Base-by-base conservation (phyloP, 192 early-diverging fungal genomes). In the Phycomyces nitens region DNA sequence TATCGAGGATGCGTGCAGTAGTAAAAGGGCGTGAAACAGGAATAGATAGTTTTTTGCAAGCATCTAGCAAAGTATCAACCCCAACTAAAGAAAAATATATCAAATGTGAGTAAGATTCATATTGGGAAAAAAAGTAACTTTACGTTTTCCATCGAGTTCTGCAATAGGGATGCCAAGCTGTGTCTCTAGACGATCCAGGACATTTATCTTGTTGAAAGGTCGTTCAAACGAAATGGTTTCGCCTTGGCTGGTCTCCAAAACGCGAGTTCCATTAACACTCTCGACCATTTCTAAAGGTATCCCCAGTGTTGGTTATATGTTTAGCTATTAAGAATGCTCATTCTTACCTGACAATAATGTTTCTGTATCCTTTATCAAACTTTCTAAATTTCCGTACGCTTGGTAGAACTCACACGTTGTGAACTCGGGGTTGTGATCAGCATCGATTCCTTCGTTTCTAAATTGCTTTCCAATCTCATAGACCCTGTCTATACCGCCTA, bases 401-500 rank as follows among this genome's bases (percentile, higher is more conserved):
- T 89, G 79, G 71, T 95, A 95, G 64, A 93, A 88, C 67, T 95
- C 93, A 60, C 90, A 91, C 5, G 92, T 94, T 24, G 92, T 92
- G 62, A 95, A 95, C 70, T 94, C 93, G 21, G 93, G 93, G 63
- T 91, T 93, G 66, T 95, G 93, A 55, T 88, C 85, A 18, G 85
- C 84, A 72, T 95, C 93, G 39, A 95, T 85, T 16, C 90, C 91
- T 77, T 95, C 93, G 63, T 95, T 95, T 20, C 93, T 82, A 69
- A 95, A 95, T 69, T 93, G 91, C 66, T 91, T 91, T 24, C 93
- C 93, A 62, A 95, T 83, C 73, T 95, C 93, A 69, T 85, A 95
- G 12, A 95, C 92, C 22, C 85, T 81, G 47, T 93, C 90, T 4
- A 90, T 62, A 1, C 93, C 93, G 21, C 92, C 93, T 62, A 95